Percentiles rank a stretch among this genome's conserved stretches.
These are phyloP conservation scores for Talaromyces sp. DNA, from an alignment of 2,329 filamentous ascomycete species.

Conservation along the genomic window DNA sequence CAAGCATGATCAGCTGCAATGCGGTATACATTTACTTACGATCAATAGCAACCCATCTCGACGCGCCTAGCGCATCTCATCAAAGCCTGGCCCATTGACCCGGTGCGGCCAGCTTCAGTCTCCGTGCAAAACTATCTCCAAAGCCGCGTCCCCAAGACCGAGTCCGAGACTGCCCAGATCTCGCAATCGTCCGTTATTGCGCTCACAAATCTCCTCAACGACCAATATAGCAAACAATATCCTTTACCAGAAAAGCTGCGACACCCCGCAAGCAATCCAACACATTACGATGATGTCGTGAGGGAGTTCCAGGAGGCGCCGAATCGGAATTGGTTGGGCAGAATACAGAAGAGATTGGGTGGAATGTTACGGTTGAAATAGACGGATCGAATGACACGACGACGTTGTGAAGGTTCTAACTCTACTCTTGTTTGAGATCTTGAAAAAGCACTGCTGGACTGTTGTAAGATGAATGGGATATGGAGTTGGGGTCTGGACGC, in stretches of 20 bases:
- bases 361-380: conserved; percentile 47
- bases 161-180: conserved; percentile 24
- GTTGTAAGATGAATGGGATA: not conserved
- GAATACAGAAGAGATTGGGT: conserved; percentile 45
- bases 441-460: not conserved
- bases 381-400: conserved; percentile 5
- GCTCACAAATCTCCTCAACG: conserved; percentile 57
- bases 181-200: conserved; percentile 51
- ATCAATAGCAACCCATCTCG: conserved; percentile 19
- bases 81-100: conserved; percentile 44
- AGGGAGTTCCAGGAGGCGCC: conserved; percentile 54
- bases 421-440: not conserved
- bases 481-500: conserved; percentile 5
- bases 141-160: conserved; percentile 28
- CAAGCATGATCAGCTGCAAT: not conserved
- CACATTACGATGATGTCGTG: conserved; percentile 52
- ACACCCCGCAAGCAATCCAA: conserved; percentile 49
- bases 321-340: conserved; percentile 44
- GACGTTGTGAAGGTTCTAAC: not conserved
- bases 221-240: conserved; percentile 53
- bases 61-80: conserved; percentile 42
- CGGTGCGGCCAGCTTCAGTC: conserved; percentile 43
- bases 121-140: conserved; percentile 44
- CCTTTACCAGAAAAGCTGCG: conserved; percentile 47
- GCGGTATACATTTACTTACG: conserved; percentile 8